phyloP scores from a whole-genome alignment of 768 basidiomycete genomes.

The Agrocybe praecox region DNA sequence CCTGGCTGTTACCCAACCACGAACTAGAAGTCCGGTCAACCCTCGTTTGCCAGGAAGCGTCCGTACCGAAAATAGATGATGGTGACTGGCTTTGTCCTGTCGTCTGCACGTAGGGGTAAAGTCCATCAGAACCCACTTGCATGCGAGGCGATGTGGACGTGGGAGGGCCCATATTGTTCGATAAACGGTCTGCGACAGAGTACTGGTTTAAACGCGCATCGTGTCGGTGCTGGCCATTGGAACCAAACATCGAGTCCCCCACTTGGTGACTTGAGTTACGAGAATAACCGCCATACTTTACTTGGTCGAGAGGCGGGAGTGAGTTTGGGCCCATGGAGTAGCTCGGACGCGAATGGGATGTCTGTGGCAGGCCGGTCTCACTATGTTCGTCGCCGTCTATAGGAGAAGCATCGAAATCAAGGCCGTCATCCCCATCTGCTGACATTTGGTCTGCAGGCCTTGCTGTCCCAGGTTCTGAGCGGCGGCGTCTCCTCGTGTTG shows the following conservation, averaged over 20 bases:
- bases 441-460: conserved; percentile 30
- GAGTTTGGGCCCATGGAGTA: conserved; percentile 17
- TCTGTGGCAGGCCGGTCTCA: conserved; percentile 19
- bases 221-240: conserved; percentile 21
- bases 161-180: conserved; percentile 19
- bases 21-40: conserved; percentile 11
- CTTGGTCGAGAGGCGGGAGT: conserved; percentile 24
- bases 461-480: conserved; percentile 32
- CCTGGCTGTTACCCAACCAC: conserved; percentile 15
- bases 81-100: conserved; percentile 15
- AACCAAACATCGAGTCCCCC: conserved; percentile 24
- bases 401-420: conserved; percentile 39
- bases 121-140: conserved; percentile 9
- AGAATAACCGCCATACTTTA: conserved; percentile 25
- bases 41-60: conserved; percentile 15
- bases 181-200: conserved; percentile 6
- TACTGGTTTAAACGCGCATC: conserved; percentile 25
- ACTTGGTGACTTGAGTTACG: conserved; percentile 26
- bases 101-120: conserved; percentile 23
- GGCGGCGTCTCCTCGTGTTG: conserved; percentile 71
- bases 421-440: conserved; percentile 34
- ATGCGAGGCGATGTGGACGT: conserved; percentile 22
- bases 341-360: conserved; percentile 27
- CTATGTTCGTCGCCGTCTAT: conserved; percentile 36
- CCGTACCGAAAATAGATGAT: conserved; percentile 15